A percentile compares a stretch with the other conserved stretches of the same genome.
Conservation (phyloP, 2,329 filamentous ascomycete species). For the Microcera coccophila region DNA sequence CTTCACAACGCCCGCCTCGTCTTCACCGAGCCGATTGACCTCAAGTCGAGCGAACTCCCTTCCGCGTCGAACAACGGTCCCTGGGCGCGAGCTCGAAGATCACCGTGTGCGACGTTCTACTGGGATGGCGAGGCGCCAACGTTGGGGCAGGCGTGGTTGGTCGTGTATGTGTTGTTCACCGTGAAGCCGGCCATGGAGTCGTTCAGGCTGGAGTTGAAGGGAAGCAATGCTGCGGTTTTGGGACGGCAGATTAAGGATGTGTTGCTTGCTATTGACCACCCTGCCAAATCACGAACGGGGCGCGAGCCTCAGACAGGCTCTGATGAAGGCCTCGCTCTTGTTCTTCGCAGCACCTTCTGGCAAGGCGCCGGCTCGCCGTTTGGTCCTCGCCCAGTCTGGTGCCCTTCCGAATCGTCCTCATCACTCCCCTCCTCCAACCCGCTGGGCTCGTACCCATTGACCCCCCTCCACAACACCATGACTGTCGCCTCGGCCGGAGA, state of each 20-base stretch:
- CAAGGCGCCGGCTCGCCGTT: slow-evolving; percentile 66
- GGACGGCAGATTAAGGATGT: slow-evolving; percentile 43
- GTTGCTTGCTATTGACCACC: slow-evolving; percentile 48
- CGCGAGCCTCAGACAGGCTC: slow-evolving; percentile 16
- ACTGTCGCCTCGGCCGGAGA: slow-evolving; percentile 38
- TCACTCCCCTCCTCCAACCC: slow-evolving; percentile 34
- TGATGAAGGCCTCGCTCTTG: slow-evolving; percentile 36
- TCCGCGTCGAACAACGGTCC: slow-evolving; percentile 51
- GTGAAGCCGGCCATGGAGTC: slow-evolving; percentile 46
- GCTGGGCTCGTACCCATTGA: slow-evolving; percentile 45
- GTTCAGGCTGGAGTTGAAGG: slow-evolving; percentile 45
- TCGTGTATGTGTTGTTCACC: slow-evolving; percentile 51
- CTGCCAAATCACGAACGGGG: slow-evolving; percentile 34
- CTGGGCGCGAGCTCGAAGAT: slow-evolving; percentile 54
- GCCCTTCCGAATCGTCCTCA: slow-evolving; percentile 42
- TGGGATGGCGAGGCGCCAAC: slow-evolving; percentile 45
- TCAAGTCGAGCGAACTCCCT: slow-evolving; percentile 48
- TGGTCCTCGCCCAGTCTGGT: slow-evolving; percentile 61
- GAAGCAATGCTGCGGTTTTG: slow-evolving; percentile 33
- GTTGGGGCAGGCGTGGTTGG: slow-evolving; percentile 50
- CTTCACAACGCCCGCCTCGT: slow-evolving; percentile 35
- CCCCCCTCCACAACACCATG: slow-evolving; percentile 46
- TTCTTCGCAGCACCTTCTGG: slow-evolving; percentile 60
- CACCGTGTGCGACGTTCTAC: slow-evolving; percentile 42
- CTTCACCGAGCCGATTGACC: slow-evolving; percentile 45